Evolutionary conservation across 2,329 filamentous ascomycete genomes (phyloP), one percentile per base, ranked within the genome.

Genomic region (Leptographium lundbergii): DNA sequence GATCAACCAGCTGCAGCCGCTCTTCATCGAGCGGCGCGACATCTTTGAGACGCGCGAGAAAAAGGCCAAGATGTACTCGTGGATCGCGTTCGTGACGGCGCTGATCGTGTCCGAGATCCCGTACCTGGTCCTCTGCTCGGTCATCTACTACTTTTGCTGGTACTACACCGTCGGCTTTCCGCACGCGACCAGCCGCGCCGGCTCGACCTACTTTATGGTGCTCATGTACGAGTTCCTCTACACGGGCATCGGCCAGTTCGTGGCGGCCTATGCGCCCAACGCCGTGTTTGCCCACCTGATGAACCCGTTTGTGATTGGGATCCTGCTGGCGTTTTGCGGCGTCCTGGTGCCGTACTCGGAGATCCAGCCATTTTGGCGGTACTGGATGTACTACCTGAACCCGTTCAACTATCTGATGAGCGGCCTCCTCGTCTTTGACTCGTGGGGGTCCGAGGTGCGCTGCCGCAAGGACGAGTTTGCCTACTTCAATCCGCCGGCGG

Each of bases 21-120:
- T 88, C 70, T 86, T 91, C 67, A 76, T 91, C 66, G 85, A 87
- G 62, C 82, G 90, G 51, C 79, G 88, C 67, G 86, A 95, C 63
- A 91, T 89, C 75, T 94, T 91, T 78, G 86, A 89, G 71, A 91
- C 81, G 27, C 87, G 91, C 60, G 91, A 96, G 73, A 81, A 87
- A 22, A 87, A 88, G 19, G 85, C 86, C 59, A 95, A 95, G 75
- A 91, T 91, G 71, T 96, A 96, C 77, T 86, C 82, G 61, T 82
- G 87, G 54, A 83, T 89, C 61, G 87, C 87, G 2, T 96, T 96
- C 66, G 85, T 86, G 0, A 72, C 86, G 0, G 84, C 86, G 39
- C 87, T 94, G 76, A 80, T 92, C n/a, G 68, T 91, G 6, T 89
- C 88, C 32, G 91, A 96, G 71, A 79, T 95, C 69, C 91, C 91